A percentile compares a stretch with the other conserved stretches of the same genome.
Conservation (phyloP, 1,284 basidiomycete genomes). For the Rhodotorula glutinis region DNA sequence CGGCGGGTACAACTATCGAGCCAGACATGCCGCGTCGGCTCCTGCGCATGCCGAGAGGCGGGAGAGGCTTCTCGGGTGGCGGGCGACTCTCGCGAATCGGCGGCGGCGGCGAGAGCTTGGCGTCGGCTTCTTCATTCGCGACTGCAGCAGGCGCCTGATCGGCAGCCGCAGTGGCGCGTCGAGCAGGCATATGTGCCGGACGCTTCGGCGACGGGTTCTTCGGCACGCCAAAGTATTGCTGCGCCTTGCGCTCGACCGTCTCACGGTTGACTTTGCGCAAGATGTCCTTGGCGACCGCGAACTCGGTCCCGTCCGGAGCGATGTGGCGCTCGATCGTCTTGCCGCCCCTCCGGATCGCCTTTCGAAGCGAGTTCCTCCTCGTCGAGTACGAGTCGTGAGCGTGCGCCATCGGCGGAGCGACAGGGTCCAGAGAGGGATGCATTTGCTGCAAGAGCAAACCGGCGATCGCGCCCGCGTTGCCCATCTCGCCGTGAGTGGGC, state of each 20-base stretch:
- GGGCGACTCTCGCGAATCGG: not conserved
- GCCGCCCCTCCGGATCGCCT: not conserved
- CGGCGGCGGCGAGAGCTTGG: not conserved
- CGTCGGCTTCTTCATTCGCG: not conserved
- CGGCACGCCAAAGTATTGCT: not conserved
- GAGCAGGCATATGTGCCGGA: not conserved
- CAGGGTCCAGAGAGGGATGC: not conserved
- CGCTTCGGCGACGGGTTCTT: not conserved
- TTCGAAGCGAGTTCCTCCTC: not conserved
- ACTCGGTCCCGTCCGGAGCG: slow-evolving; percentile 1
- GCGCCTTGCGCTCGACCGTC: not conserved
- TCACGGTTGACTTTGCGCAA: not conserved
- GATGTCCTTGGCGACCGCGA: not conserved
- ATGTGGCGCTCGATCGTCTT: not conserved
- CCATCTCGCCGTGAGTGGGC: not conserved
- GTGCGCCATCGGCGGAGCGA: not conserved
- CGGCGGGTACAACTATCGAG: not conserved
- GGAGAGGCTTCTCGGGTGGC: not conserved
- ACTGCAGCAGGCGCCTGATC: not conserved
- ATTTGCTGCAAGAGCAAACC: not conserved
- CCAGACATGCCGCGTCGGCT: not conserved
- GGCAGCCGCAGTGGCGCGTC: not conserved
- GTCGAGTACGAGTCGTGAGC: not conserved
- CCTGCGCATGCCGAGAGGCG: not conserved
- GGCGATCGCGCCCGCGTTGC: not conserved